Evolutionary conservation across 23 red algal genomes (phyloP).

Genomic region (Chondrus crispus): DNA sequence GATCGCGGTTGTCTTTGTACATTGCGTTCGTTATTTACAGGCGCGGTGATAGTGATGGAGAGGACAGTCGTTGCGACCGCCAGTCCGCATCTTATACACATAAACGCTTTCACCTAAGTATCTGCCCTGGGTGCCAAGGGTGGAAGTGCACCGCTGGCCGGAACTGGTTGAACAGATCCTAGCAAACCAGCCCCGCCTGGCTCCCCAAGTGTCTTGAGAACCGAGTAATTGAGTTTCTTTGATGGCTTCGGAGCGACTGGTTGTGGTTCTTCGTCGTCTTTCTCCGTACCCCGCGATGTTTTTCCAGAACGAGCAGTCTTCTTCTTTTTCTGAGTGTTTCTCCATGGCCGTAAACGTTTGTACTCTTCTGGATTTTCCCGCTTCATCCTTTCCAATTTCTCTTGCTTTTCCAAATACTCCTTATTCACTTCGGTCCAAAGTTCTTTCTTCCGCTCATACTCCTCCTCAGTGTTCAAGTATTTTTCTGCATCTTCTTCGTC

Average conservation of each 20-base stretch:
- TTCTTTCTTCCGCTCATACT: slow-evolving; percentile 58
- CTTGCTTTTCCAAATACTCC: slow-evolving; percentile 84
- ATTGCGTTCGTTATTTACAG: too few species aligned
- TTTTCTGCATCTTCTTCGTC: slow-evolving; percentile 73
- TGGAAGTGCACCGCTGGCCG: too few species aligned
- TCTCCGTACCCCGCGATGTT: neutral
- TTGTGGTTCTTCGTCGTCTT: slow-evolving; percentile 30
- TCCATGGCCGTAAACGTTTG: slow-evolving; percentile 50
- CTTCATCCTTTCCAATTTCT: slow-evolving; percentile 61
- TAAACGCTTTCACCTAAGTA: too few species aligned
- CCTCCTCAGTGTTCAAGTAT: slow-evolving; percentile 75
- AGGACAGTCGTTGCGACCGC: too few species aligned
- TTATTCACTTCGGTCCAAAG: slow-evolving; percentile 77
- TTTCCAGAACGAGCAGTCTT: slow-evolving; percentile 8
- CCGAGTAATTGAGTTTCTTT: slow-evolving; percentile 78
- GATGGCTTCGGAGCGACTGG: slow-evolving; percentile 55
- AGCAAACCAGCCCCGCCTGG: too few species aligned
- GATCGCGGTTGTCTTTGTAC: too few species aligned
- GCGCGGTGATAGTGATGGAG: too few species aligned
- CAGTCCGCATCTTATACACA: too few species aligned
- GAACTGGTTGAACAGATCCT: too few species aligned
- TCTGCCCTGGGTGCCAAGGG: too few species aligned
- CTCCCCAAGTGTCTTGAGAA: slow-evolving; percentile 46
- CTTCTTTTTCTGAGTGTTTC: slow-evolving; percentile 33
- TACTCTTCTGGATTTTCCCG: slow-evolving; percentile 67